Base-by-base conservation (phyloP, 345 rosid species). In the Cardamine chenopodiifolia region DNA sequence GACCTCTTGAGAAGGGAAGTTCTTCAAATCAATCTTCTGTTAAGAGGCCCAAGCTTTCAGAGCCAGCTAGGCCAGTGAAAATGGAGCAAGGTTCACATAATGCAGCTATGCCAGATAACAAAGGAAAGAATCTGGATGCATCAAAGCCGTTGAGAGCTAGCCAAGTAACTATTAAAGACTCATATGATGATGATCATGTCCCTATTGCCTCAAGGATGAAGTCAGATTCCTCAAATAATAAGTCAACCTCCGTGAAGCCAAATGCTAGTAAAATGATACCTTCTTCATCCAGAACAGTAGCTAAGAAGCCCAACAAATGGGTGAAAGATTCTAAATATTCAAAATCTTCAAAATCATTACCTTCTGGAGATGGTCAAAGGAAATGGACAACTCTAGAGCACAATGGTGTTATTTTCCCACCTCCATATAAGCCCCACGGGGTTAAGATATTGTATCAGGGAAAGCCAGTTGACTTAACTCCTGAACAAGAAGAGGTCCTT, bases 331-430 rank as follows among this genome's bases (percentile, higher is more conserved):
- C 91, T 32, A 82, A 88, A 72, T 92, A 89, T 73, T 84, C 87
- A 0, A 92, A 85, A 75, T 90, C 98, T 19, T 86, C 91, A 2
- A 92, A 80, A 81, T 66, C 85, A 59, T 78, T 78, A 15, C 97
- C 97, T 28, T 86, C 99, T 45, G 87, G 93, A 58, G 99, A 95
- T 84, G 99, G 99, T 35, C 99, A 96, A 81, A 89, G 82, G 78
- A 96, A 96, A 81, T 96, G 98, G 99, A 92, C 85, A 73, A 96
- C 95, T 52, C 83, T 96, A 88, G 95, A 74, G 78, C 99, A 96
- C 81, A 92, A 68, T 73, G 99, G 99, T 75, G 98, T 96, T 68
- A 96, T 96, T 75, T 96, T 96, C 55, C 97, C 98, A 12, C 95
- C 98, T 82, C 86, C 96, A 25, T 96, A 96, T 83, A 79, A 63